Evolutionary conservation across 495 filamentous ascomycete species (phyloP).

Genomic region (Lasiosphaeria hispida): DNA sequence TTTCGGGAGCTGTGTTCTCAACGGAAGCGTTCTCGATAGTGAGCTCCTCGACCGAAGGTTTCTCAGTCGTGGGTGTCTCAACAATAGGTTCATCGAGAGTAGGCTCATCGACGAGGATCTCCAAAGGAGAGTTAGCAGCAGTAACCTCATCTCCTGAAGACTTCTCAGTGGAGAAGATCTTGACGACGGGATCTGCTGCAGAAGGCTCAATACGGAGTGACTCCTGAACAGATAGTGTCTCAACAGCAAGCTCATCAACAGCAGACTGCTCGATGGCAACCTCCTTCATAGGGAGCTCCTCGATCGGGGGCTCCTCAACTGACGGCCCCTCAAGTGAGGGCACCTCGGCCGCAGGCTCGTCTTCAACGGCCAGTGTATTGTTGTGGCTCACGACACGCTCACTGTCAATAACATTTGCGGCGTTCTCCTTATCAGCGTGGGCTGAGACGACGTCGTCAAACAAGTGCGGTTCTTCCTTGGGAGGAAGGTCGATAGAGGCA

Average conservation of each 20-base stretch:
- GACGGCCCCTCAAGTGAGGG: background rate
- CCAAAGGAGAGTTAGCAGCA: background rate
- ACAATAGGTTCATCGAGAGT: conserved; percentile 11
- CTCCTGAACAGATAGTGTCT: conserved; percentile 1
- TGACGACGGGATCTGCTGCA: conserved; percentile 1
- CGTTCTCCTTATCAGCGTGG: no score
- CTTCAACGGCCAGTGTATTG: background rate
- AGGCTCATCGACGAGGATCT: conserved; percentile 4
- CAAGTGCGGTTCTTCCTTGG: no score
- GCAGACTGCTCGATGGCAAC: background rate
- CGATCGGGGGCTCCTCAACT: conserved; percentile 8
- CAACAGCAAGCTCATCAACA: conserved; percentile 7
- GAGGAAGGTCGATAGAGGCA: no score
- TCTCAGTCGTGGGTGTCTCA: background rate
- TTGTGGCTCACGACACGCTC: background rate
- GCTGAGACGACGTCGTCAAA: no score
- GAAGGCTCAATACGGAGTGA: conserved; percentile 6
- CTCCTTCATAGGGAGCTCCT: background rate
- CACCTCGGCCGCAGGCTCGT: conserved; percentile 8
- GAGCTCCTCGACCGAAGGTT: background rate
- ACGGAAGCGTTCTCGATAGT: background rate
- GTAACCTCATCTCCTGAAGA: background rate
- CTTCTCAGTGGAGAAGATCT: conserved; percentile 13
- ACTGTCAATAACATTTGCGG: no score
- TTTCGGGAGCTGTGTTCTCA: no score